Conservation (phyloP, 2,329 filamentous ascomycete species). For the Pyrenophora graminea region DNA sequence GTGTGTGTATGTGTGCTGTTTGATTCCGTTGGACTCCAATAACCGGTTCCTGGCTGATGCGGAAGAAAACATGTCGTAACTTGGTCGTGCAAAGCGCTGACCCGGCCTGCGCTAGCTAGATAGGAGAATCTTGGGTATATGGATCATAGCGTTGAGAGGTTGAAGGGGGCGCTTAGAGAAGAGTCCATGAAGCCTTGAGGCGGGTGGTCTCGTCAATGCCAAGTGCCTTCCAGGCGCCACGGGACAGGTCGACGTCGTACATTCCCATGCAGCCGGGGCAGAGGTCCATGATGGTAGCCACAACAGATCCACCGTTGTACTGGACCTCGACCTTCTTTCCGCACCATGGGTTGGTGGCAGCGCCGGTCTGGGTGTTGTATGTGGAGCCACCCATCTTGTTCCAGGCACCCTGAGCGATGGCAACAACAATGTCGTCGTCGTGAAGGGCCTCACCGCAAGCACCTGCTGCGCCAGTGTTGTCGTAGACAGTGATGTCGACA, state of each 20-base stretch:
- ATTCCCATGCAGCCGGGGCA: constrained; percentile 41
- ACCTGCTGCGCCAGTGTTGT: constrained; percentile 32
- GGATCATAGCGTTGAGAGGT: constrained; percentile 22
- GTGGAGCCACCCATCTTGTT: constrained; percentile 28
- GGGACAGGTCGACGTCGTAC: constrained; percentile 38
- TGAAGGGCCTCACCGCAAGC: constrained; percentile 37
- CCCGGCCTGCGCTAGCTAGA: constrained; percentile 46
- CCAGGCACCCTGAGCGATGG: constrained; percentile 34
- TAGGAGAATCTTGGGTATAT: constrained; percentile 36
- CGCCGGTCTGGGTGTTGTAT: constrained; percentile 38
- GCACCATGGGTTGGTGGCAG: constrained; percentile 42
- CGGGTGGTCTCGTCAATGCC: constrained; percentile 29
- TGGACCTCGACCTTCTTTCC: constrained; percentile 39
- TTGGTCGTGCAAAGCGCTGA: constrained; percentile 48
- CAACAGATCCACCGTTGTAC: constrained; percentile 35
- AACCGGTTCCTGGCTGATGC: constrained; percentile 28
- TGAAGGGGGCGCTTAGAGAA: constrained; percentile 25
- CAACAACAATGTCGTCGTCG: constrained; percentile 33
- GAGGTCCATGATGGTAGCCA: constrained; percentile 39
- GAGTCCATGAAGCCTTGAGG: constrained; percentile 33
- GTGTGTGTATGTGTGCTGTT: constrained; percentile 2
- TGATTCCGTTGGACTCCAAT: constrained; percentile 27
- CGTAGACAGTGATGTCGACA: constrained; percentile 44
- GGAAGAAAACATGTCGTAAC: constrained; percentile 35
- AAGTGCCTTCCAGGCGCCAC: constrained; percentile 35